Conservation (phyloP, 805 yeast species). For the Yarrowia sp. region DNA sequence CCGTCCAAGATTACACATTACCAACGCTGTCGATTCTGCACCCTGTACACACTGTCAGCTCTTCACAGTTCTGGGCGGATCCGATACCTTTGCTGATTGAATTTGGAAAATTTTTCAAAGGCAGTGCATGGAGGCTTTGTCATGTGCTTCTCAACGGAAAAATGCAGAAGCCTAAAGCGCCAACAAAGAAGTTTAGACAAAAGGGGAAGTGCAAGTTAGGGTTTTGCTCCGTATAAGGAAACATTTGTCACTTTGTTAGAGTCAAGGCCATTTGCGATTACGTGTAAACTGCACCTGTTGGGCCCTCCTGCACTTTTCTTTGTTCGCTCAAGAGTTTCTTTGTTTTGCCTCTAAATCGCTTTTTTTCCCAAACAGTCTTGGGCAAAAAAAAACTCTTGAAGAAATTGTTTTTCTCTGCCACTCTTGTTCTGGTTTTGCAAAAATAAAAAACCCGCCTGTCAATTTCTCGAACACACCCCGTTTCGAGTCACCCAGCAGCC, state of each 20-base stretch:
- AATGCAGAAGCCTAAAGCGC: constrained; percentile 13
- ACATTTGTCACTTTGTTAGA: constrained; percentile 2
- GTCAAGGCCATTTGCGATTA: constrained; percentile 16
- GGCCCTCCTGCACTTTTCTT: constrained; percentile 5
- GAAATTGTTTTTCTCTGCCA: not conserved
- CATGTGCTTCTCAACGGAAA: constrained; percentile 26
- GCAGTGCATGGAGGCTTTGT: constrained; percentile 22
- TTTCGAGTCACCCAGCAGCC: not conserved
- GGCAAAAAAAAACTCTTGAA: not conserved
- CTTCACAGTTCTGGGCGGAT: constrained; percentile 8
- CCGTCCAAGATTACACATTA: too few species aligned
- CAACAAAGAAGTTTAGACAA: not conserved
- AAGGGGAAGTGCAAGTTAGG: not conserved
- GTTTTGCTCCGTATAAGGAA: not conserved
- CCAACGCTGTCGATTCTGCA: too few species aligned
- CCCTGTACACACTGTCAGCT: too few species aligned
- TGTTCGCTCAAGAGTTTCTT: not conserved
- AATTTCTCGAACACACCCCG: not conserved
- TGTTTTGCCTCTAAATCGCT: constrained; percentile 15
- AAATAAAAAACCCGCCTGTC: not conserved
- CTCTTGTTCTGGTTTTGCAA: not conserved
- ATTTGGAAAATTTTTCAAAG: constrained; percentile 24
- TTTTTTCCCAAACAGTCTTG: not conserved
- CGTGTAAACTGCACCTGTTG: constrained; percentile 23
- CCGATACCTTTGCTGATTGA: constrained; percentile 1